phyloP scores from a whole-genome alignment of 2,329 filamentous ascomycete genomes.

The Lasiodiplodia gonubiensis region DNA sequence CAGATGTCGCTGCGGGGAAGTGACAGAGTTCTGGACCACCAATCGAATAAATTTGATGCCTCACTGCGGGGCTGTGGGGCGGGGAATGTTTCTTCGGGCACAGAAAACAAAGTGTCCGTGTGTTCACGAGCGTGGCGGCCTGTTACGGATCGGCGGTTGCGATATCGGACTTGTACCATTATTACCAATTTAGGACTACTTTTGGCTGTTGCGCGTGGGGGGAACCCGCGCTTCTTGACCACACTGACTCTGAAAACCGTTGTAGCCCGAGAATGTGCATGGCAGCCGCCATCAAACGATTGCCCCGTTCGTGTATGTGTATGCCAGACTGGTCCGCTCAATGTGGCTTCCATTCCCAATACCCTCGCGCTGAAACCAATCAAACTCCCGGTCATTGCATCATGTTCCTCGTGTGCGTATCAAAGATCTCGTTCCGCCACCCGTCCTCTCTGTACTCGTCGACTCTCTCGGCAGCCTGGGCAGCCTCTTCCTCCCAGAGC shows the following conservation, averaged over 20 bases:
- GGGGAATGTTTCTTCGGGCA: not conserved
- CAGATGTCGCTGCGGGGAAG: not conserved
- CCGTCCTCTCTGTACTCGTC: slow-evolving; percentile 73
- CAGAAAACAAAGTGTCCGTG: not conserved
- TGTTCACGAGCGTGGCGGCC: not conserved
- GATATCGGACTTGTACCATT: not conserved
- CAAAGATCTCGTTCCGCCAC: slow-evolving; percentile 88
- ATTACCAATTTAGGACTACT: not conserved
- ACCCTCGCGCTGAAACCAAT: too few relatives aligned
- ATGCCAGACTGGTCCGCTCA: not conserved
- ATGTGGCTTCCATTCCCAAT: too few relatives aligned
- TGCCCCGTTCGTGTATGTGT: not conserved
- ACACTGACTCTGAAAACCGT: not conserved
- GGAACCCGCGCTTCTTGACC: not conserved
- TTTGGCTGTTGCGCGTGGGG: not conserved
- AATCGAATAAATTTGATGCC: not conserved
- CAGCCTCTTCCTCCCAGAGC: slow-evolving; percentile 84
- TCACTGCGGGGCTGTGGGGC: not conserved
- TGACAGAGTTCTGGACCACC: not conserved
- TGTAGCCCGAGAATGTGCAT: not conserved
- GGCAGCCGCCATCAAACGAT: not conserved
- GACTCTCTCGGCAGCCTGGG: slow-evolving; percentile 71
- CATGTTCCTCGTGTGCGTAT: slow-evolving; percentile 50
- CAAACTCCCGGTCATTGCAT: slow-evolving; percentile 22
- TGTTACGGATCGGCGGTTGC: not conserved